phyloP scores from a whole-genome alignment of 768 basidiomycete genomes.

The Gloeophyllum trabeum region DNA sequence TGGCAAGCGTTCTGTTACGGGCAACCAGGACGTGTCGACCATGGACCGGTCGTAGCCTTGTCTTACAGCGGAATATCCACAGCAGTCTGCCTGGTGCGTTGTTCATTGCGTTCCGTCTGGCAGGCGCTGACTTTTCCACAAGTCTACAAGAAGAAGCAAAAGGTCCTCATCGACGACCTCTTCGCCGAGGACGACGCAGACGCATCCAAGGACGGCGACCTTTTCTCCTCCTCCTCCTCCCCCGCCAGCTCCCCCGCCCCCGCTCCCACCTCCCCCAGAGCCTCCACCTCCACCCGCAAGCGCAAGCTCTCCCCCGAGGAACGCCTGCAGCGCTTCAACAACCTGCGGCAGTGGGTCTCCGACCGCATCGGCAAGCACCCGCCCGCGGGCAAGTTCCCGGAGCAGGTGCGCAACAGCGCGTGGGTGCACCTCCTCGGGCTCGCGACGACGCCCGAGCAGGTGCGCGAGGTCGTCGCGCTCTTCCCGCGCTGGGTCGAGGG shows the following conservation, averaged over 20 bases:
- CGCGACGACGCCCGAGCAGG: constrained; percentile 35
- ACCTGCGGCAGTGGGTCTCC: constrained; percentile 22
- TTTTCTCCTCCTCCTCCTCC: background rate
- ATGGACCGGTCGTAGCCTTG: no score
- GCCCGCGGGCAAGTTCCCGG: constrained; percentile 14
- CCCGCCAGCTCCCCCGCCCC: background rate
- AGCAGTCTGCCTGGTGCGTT: no score
- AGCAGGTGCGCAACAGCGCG: constrained; percentile 29
- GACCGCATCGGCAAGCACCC: constrained; percentile 30
- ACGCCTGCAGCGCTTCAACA: constrained; percentile 21
- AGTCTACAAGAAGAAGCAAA: background rate
- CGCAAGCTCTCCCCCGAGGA: constrained; percentile 19
- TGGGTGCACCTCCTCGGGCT: constrained; percentile 43
- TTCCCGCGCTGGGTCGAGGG: constrained; percentile 41
- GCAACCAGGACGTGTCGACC: no score
- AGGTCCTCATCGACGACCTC: background rate
- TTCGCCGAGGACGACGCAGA: background rate
- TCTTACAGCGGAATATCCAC: no score
- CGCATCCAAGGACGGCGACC: background rate
- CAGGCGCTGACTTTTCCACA: no score
- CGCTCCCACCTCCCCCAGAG: background rate
- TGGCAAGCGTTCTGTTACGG: no score
- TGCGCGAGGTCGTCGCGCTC: constrained; percentile 31
- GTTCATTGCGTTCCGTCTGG: no score
- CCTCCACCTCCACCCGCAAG: background rate